Conservation (phyloP, 2,329 filamentous ascomycete genomes). For the Hymenotorrendiella dingleyae region DNA sequence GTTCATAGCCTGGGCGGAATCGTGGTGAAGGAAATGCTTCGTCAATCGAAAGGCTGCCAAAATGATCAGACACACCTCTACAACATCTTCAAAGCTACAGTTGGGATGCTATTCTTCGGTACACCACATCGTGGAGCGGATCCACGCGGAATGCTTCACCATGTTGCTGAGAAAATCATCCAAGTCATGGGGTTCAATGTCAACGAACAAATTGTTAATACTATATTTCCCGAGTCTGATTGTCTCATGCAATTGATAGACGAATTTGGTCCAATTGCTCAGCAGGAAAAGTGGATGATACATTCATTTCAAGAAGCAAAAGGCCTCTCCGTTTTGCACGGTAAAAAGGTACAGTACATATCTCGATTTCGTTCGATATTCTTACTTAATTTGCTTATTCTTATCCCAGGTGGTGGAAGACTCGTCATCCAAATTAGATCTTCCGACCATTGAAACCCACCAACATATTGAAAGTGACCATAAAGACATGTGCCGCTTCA, state of each 20-base stretch:
- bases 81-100: slow-evolving; percentile 61
- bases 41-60: slow-evolving; percentile 1
- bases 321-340: background rate
- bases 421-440: slow-evolving; percentile 8
- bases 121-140: slow-evolving; percentile 68
- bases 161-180: slow-evolving; percentile 6
- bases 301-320: slow-evolving; percentile 9
- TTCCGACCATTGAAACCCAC: slow-evolving; percentile 6
- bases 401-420: slow-evolving; percentile 12
- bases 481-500: slow-evolving; percentile 14
- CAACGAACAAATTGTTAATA: slow-evolving; percentile 8
- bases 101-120: slow-evolving; percentile 67
- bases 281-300: slow-evolving; percentile 8
- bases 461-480: slow-evolving; percentile 10
- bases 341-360: slow-evolving; percentile 11
- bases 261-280: slow-evolving; percentile 10
- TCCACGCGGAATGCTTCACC: slow-evolving; percentile 27
- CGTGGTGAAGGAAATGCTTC: slow-evolving; percentile 51
- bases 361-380: too few species aligned
- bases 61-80: background rate
- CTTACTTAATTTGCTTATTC: too few species aligned
- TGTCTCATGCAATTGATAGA: slow-evolving; percentile 7
- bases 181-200: slow-evolving; percentile 4
- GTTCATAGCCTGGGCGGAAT: slow-evolving; percentile 68
- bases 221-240: slow-evolving; percentile 7